Evolutionary conservation across 176 grass and related monocot species (phyloP).

Genomic region (Aegilops speltoides): DNA sequence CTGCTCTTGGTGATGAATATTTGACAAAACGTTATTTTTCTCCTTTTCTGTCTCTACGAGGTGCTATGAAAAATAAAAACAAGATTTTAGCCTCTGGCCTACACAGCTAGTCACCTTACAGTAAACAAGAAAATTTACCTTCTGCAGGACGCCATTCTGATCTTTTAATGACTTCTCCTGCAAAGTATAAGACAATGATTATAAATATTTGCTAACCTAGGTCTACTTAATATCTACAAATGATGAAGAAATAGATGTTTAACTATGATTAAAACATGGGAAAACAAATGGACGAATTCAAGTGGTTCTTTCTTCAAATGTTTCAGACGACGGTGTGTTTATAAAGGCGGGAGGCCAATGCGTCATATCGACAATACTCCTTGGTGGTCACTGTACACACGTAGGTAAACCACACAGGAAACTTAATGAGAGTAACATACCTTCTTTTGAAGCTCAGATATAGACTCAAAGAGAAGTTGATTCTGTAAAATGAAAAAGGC

Average conservation of each 20-base stretch:
- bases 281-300: neutral
- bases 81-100: neutral
- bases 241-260: neutral
- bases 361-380: neutral
- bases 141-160: slow-evolving; percentile 59
- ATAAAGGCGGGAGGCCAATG: neutral
- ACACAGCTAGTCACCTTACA: neutral
- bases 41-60: slow-evolving; percentile 43
- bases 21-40: slow-evolving; percentile 33
- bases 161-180: slow-evolving; percentile 70
- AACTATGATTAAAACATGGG: neutral
- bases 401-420: neutral
- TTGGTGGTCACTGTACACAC: neutral
- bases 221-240: neutral
- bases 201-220: neutral
- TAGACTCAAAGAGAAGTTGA: slow-evolving; percentile 60
- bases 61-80: slow-evolving; percentile 34
- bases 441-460: slow-evolving; percentile 77
- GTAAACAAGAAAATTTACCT: slow-evolving; percentile 31
- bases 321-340: neutral
- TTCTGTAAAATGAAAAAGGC: slow-evolving; percentile 45
- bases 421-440: slow-evolving; percentile 31
- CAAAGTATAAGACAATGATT: neutral
- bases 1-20: slow-evolving; percentile 11
- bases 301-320: slow-evolving; percentile 6